Evolutionary conservation across 148 eudicot species (phyloP).

Genomic region (Vaccinium corymbosum): DNA sequence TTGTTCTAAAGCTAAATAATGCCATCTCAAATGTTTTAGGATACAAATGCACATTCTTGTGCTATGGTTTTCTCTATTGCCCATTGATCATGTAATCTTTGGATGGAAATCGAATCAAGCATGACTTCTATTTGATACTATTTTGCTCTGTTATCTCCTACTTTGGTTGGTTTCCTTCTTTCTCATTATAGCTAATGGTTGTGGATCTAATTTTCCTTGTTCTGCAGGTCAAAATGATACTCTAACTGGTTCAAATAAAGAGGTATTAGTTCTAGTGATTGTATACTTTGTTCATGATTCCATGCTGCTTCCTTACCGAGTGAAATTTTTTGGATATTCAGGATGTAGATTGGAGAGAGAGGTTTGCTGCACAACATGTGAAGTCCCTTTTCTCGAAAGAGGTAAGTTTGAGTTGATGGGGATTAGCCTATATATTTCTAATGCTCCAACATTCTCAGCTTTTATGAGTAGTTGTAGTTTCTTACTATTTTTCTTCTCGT

Average conservation of each 20-base stretch:
- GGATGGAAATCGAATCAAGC: conserved; percentile 4
- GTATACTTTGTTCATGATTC: conserved; percentile 4
- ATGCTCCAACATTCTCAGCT: neutral
- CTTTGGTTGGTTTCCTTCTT: conserved; percentile 7
- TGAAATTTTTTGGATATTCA: conserved; percentile 26
- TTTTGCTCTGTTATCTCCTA: neutral
- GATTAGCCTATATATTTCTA: neutral
- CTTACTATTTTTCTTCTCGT: neutral
- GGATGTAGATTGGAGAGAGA: conserved; percentile 77
- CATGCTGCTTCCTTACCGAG: conserved; percentile 2
- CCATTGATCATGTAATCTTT: neutral
- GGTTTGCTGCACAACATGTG: conserved; percentile 64
- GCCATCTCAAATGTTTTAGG: neutral
- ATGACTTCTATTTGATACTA: neutral
- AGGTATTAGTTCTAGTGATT: conserved; percentile 40
- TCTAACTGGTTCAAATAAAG: conserved; percentile 28
- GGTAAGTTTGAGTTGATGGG: conserved; percentile 40
- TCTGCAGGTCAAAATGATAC: conserved; percentile 46
- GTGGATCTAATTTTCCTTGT: conserved; percentile 6
- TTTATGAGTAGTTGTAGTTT: neutral
- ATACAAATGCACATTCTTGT: neutral
- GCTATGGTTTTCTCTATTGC: neutral
- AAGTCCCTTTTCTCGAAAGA: conserved; percentile 70
- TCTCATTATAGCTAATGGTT: neutral
- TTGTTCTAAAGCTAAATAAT: neutral